phyloP scores from a whole-genome alignment of 495 filamentous ascomycete genomes.

The Aspergillus asperescens region DNA sequence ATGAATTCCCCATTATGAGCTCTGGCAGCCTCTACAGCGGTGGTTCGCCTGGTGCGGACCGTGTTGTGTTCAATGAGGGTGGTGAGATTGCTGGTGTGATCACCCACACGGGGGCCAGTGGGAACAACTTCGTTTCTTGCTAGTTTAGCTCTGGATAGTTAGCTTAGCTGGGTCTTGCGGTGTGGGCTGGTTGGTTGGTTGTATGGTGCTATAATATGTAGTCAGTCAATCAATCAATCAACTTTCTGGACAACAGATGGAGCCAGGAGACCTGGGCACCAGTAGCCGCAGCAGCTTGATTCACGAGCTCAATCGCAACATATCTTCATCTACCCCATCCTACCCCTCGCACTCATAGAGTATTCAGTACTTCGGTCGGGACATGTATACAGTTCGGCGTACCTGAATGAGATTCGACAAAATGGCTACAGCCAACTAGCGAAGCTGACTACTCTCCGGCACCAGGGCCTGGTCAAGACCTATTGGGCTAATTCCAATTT shows the following conservation, averaged over 20 bases:
- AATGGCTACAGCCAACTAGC: conserved; percentile 17
- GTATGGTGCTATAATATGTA: no score
- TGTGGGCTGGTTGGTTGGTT: no score
- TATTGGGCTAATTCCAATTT: conserved; percentile 13
- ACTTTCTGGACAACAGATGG: neutral
- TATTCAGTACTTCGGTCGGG: neutral
- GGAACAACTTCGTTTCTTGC: conserved; percentile 61
- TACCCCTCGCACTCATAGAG: conserved; percentile 37
- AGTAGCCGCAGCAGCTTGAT: conserved; percentile 18
- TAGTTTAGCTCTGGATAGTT: no score
- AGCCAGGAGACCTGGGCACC: conserved; percentile 10
- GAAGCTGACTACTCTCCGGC: conserved; percentile 15
- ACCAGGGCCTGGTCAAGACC: conserved; percentile 22
- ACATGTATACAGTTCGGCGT: neutral
- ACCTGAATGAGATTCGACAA: conserved; percentile 32
- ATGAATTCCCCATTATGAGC: conserved; percentile 65
- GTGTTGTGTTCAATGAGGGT: conserved; percentile 59
- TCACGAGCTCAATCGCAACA: conserved; percentile 13
- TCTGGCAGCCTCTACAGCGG: conserved; percentile 52
- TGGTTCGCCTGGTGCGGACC: conserved; percentile 63
- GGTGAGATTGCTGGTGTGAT: conserved; percentile 54
- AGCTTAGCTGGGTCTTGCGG: no score
- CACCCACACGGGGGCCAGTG: conserved; percentile 64
- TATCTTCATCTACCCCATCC: conserved; percentile 26
- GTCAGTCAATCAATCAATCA: neutral